Conservation (phyloP, 306 rosid genomes). For the Fagus sylvatica region DNA sequence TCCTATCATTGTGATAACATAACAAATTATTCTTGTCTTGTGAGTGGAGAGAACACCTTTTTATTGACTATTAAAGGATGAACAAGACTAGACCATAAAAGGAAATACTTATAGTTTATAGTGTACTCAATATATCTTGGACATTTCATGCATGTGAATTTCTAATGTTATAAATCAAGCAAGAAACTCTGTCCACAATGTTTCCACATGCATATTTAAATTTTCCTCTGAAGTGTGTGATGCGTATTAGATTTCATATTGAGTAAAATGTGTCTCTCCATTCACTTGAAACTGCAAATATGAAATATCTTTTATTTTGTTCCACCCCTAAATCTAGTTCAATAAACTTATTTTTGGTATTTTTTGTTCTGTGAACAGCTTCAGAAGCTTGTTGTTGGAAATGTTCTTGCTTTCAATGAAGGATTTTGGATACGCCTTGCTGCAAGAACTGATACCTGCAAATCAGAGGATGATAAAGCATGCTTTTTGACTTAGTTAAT, state of each 20-base stretch:
- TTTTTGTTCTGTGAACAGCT: slow-evolving; percentile 56
- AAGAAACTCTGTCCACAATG: background rate
- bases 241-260: background rate
- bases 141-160: background rate
- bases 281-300: background rate
- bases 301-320: background rate
- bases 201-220: background rate
- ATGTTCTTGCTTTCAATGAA: slow-evolving; percentile 80
- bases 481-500: slow-evolving; percentile 36
- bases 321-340: background rate
- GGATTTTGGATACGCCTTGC: slow-evolving; percentile 90
- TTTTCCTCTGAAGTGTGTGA: background rate
- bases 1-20: background rate
- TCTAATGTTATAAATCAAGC: background rate
- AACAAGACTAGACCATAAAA: background rate
- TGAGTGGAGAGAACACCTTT: background rate
- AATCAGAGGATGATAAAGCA: slow-evolving; percentile 93
- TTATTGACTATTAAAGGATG: background rate
- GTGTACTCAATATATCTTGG: background rate
- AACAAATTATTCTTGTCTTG: background rate
- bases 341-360: slow-evolving; percentile 12
- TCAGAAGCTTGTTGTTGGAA: slow-evolving; percentile 79
- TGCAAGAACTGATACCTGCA: slow-evolving; percentile 85
- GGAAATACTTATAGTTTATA: background rate
- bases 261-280: background rate